Evolutionary conservation across 1,284 basidiomycete species (phyloP).

Genomic region (Coniferiporia weirii): DNA sequence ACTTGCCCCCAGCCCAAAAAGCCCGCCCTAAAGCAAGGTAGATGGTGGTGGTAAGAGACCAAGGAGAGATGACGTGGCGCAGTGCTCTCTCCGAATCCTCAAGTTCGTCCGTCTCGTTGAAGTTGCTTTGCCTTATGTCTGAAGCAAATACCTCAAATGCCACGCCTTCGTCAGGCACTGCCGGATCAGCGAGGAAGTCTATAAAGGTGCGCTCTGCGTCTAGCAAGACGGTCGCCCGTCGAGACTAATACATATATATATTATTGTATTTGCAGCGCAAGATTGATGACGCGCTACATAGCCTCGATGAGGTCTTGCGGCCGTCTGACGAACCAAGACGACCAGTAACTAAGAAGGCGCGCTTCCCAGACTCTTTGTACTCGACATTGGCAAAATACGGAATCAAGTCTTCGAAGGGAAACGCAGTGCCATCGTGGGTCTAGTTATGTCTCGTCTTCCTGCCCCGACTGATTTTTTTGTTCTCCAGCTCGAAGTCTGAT

Average conservation of each 20-base stretch:
- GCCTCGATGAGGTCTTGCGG: conserved; percentile 37
- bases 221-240: not conserved
- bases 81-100: not conserved
- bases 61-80: too few species aligned
- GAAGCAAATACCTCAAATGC: not conserved
- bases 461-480: not conserved
- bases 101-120: not conserved
- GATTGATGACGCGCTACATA: conserved; percentile 65
- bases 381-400: conserved; percentile 73
- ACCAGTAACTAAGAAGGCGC: conserved; percentile 18
- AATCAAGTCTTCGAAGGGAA: conserved; percentile 36
- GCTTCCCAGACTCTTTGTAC: conserved; percentile 45
- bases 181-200: conserved; percentile 5
- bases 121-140: not conserved
- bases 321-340: conserved; percentile 40
- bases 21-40: too few species aligned
- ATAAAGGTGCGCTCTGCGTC: conserved; percentile 26
- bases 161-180: not conserved
- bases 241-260: not conserved
- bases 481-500: conserved; percentile 21
- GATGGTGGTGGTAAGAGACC: too few species aligned
- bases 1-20: too few species aligned
- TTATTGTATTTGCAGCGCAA: conserved; percentile 46
- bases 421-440: not conserved
- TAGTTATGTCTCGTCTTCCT: not conserved